Base-by-base conservation (phyloP, 2,329 filamentous ascomycete genomes). In the Apiospora hydei region DNA sequence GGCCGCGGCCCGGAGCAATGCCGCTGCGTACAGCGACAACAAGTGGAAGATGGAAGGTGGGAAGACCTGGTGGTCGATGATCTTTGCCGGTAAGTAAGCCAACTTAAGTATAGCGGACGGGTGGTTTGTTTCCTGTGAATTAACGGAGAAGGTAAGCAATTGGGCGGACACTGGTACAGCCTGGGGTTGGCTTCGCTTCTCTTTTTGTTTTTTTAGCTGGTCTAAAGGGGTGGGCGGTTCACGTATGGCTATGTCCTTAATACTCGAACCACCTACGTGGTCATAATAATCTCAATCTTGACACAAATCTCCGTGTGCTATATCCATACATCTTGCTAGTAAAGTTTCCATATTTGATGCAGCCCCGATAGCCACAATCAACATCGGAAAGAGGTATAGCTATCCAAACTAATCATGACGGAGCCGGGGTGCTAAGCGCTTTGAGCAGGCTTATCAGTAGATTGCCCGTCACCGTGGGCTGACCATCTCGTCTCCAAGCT, bases 21-120 rank as follows among this genome's bases (percentile, higher is more conserved):
- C 49, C n/a, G n/a, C 49, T 6, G 49, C 49, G 3, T 1, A 24
- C 30, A 34, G 18, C 30, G 53, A 61, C 3, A 61, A 38, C 30
- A 11, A 61, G 53, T 61, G 53, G 53, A 61, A 61, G 53, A 61
- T 38, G 53, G 53, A 61, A n/a, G 53, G 53, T 10, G 53, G 53
- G 11, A 61, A 61, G 53, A 38, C 53, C 16, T 61, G 53, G 53
- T 61, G 53, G 53, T 61, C 53, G 26, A 21, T 34, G 26, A 34
- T 61, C 26, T 61, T 61, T 21, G 6, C 14, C 26, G 53, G 53
- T 61, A 61, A 34, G 53, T 61, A 61, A 34, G 18, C 4, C 26
- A 30, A 3, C 2, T 38, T 38, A n/a, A n/a, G 49, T 51, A 51
- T 26, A n/a, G 24, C 26, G 26, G 26, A 30, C 26, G 21, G 49